Evolutionary conservation across 768 basidiomycete genomes (phyloP).

Genomic region (Suillus clintonianus): DNA sequence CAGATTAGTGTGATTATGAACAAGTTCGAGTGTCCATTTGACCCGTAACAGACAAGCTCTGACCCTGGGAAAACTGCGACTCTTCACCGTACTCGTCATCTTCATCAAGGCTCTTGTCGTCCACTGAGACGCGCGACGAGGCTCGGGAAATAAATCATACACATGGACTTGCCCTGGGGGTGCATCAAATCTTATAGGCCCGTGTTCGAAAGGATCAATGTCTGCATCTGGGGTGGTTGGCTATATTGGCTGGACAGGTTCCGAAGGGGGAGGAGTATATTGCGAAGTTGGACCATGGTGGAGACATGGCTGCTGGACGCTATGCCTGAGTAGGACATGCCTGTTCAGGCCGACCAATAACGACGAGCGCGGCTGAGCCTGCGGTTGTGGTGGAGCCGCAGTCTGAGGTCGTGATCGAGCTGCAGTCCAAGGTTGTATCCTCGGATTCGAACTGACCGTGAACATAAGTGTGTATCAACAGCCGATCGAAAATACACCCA

Average conservation of each 20-base stretch:
- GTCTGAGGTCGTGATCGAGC: constrained; percentile 16
- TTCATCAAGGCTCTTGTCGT: constrained; percentile 16
- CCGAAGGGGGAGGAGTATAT: constrained; percentile 8
- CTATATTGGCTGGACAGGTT: constrained; percentile 12
- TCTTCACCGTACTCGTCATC: constrained; percentile 28
- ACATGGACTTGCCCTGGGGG: constrained; percentile 10
- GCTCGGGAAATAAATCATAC: constrained; percentile 19
- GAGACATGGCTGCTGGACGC: background rate
- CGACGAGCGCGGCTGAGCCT: constrained; percentile 11
- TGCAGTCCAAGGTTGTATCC: constrained; percentile 20
- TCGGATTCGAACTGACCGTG: constrained; percentile 42
- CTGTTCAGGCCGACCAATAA: constrained; percentile 4
- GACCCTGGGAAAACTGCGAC: constrained; percentile 46
- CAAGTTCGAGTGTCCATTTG: background rate
- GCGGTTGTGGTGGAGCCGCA: constrained; percentile 16
- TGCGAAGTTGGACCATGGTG: constrained; percentile 9
- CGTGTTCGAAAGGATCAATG: constrained; percentile 36
- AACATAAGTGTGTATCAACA: constrained; percentile 7
- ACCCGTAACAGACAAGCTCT: constrained; percentile 36
- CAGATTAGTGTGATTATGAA: constrained; percentile 1
- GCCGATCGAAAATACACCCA: constrained; percentile 31
- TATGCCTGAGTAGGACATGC: background rate
- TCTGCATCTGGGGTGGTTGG: constrained; percentile 29
- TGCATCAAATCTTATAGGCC: constrained; percentile 24
- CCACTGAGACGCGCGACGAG: constrained; percentile 30